Evolutionary conservation across 2,329 filamentous ascomycete genomes (phyloP).

Genomic region (Leptodontidium sp.): DNA sequence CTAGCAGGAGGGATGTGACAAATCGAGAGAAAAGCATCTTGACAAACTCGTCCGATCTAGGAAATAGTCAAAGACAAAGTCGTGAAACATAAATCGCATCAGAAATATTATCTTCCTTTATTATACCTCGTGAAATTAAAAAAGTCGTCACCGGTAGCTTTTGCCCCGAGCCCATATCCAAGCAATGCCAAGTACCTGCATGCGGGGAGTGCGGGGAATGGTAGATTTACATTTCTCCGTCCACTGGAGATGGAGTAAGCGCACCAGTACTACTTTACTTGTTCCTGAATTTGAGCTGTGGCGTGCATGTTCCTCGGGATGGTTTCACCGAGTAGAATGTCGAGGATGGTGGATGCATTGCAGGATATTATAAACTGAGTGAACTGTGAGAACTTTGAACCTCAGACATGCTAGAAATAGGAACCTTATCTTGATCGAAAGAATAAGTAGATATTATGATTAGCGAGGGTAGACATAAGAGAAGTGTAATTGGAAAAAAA

Average conservation of each 20-base stretch:
- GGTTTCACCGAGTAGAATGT: not conserved
- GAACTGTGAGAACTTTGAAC: too few species aligned
- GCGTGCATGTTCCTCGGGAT: slow-evolving; percentile 3
- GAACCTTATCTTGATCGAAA: too few species aligned
- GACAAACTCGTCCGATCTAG: not conserved
- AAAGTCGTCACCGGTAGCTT: slow-evolving; percentile 1
- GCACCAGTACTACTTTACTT: not conserved
- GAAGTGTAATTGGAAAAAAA: too few species aligned
- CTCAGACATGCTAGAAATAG: too few species aligned
- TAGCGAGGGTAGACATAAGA: too few species aligned
- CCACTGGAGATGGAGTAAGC: not conserved
- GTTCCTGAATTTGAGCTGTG: not conserved
- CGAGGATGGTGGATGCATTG: too few species aligned
- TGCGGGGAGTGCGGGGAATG: slow-evolving; percentile 18
- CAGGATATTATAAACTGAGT: too few species aligned
- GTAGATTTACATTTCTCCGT: slow-evolving; percentile 9
- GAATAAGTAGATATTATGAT: too few species aligned
- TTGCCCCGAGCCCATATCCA: slow-evolving; percentile 13
- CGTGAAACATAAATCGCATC: not conserved
- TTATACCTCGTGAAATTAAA: not conserved
- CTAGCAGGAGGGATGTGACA: slow-evolving; percentile 1
- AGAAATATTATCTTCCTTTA: not conserved
- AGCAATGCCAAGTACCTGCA: slow-evolving; percentile 4
- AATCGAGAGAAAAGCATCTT: slow-evolving; percentile 9
- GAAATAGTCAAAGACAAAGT: not conserved